A percentile compares a stretch with the other conserved stretches of the same genome.
Conservation (phyloP, 129 eudicot species). For the Tagetes erecta region DNA sequence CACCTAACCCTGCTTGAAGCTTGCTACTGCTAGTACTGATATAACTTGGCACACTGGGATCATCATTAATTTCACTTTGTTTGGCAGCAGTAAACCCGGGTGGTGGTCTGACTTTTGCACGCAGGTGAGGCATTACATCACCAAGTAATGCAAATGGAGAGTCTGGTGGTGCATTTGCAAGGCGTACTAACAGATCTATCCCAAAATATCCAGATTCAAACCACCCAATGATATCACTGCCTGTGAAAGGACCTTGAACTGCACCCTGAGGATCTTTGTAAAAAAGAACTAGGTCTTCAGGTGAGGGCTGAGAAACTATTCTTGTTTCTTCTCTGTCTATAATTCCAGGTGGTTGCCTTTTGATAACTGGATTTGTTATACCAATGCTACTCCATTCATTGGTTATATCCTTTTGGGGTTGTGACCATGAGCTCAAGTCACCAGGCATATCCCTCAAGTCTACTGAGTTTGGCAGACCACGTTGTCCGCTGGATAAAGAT, state of each 20-base stretch:
- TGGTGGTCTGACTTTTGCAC: slow-evolving; percentile 86
- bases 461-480: slow-evolving; percentile 32
- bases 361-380: slow-evolving; percentile 34
- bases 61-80: slow-evolving; percentile 56
- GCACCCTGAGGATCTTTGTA: slow-evolving; percentile 96
- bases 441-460: slow-evolving; percentile 44
- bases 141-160: slow-evolving; percentile 75
- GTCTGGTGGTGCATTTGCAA: slow-evolving; percentile 72
- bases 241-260: slow-evolving; percentile 94
- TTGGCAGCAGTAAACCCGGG: slow-evolving; percentile 81
- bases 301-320: slow-evolving; percentile 55
- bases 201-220: slow-evolving; percentile 98
- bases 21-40: slow-evolving; percentile 34
- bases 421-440: slow-evolving; percentile 48
- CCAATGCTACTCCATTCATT: slow-evolving; percentile 31
- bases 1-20: slow-evolving; percentile 47
- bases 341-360: slow-evolving; percentile 58
- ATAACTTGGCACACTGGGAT: slow-evolving; percentile 38
- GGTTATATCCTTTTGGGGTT: slow-evolving; percentile 37
- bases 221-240: slow-evolving; percentile 91
- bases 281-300: slow-evolving; percentile 84
- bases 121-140: slow-evolving; percentile 98
- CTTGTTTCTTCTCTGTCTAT: slow-evolving; percentile 60
- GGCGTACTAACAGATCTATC: slow-evolving; percentile 74
- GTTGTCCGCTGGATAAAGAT: slow-evolving; percentile 52